phyloP scores from a whole-genome alignment of 2,329 filamentous ascomycete genomes.

The Penicillium glabrum region DNA sequence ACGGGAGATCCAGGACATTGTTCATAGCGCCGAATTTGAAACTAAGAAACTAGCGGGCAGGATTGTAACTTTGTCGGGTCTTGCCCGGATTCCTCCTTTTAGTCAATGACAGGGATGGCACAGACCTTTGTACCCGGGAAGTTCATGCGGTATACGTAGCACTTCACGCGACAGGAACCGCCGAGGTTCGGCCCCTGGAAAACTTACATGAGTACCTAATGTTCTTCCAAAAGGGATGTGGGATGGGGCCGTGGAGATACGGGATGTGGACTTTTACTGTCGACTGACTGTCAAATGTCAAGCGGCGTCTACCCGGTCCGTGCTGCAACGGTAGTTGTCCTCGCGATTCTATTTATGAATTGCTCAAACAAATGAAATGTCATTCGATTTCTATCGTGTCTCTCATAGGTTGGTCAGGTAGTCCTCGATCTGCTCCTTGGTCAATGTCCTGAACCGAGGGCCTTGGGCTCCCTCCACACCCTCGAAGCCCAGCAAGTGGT shows the following conservation, averaged over 20 bases:
- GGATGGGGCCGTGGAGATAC: background rate
- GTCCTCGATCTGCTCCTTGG: constrained; percentile 97
- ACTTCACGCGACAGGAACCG: background rate
- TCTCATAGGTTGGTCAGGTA: constrained; percentile 95
- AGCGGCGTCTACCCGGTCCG: background rate
- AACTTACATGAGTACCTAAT: background rate
- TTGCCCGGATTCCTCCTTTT: background rate
- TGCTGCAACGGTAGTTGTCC: constrained; percentile 9
- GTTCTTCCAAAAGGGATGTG: background rate
- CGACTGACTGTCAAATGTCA: background rate
- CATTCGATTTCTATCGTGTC: constrained; percentile 22
- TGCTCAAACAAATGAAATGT: constrained; percentile 11
- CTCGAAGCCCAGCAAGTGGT: constrained; percentile 84
- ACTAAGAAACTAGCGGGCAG: background rate
- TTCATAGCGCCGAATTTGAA: constrained; percentile 4
- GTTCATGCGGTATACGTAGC: background rate
- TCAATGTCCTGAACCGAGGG: constrained; percentile 65
- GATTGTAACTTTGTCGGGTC: background rate
- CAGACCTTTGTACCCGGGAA: background rate
- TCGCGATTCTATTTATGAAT: constrained; percentile 2
- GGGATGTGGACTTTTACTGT: background rate
- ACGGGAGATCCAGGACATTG: background rate
- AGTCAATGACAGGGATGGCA: background rate
- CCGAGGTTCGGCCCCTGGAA: background rate
- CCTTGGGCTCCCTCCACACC: constrained; percentile 44